These are phyloP conservation scores for Arabis alpina DNA, from an alignment of 345 rosid genomes.

Conservation along the genomic window DNA sequence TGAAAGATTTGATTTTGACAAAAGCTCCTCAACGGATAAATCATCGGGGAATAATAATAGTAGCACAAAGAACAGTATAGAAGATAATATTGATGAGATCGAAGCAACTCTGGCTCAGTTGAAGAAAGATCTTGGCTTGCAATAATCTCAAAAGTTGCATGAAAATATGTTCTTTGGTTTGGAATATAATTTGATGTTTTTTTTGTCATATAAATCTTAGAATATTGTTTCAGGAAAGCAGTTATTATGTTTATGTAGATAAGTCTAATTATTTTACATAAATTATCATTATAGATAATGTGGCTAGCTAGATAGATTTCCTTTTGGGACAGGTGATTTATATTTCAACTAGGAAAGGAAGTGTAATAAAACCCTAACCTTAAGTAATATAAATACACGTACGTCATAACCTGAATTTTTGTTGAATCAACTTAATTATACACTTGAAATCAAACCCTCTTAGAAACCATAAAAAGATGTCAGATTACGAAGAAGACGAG, in stretches of 20 bases:
- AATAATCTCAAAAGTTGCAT: conserved; percentile 35
- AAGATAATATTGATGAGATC: conserved; percentile 78
- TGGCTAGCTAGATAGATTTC: no score
- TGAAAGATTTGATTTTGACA: conserved; percentile 33
- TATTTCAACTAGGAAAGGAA: no score
- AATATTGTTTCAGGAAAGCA: no score
- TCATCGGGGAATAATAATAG: conserved; percentile 36
- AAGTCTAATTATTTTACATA: no score
- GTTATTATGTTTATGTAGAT: no score
- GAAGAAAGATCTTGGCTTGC: conserved; percentile 88
- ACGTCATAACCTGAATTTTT: no score
- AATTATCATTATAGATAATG: no score
- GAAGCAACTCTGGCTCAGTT: conserved; percentile 87
- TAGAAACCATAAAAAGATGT: background rate
- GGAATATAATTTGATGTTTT: background rate
- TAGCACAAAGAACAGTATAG: conserved; percentile 56
- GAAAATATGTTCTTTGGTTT: background rate
- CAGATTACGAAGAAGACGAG: background rate
- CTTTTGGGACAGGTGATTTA: no score
- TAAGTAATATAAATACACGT: no score
- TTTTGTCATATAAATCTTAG: background rate
- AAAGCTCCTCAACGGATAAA: conserved; percentile 38
- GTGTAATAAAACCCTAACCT: no score
- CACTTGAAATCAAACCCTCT: no score
- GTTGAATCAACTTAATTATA: no score